These are phyloP conservation scores for Ascoidea rubescens DNA, from an alignment of 805 yeast genomes.

Conservation along the genomic window DNA sequence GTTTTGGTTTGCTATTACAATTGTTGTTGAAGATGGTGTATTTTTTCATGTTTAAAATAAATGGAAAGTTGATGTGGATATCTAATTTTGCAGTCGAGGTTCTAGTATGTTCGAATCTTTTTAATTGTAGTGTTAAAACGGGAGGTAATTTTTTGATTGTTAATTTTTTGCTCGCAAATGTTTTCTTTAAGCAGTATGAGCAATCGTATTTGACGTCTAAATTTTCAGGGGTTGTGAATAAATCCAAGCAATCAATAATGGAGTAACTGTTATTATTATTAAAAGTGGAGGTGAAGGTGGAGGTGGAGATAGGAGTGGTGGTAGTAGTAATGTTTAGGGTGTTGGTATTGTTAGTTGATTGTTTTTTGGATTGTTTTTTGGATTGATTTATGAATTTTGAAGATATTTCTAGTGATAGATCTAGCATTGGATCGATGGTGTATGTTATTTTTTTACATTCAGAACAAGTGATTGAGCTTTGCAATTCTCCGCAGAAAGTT, in stretches of 20 bases:
- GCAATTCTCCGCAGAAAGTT: constrained; percentile 71
- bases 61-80: constrained; percentile 57
- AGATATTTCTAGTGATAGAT: constrained; percentile 65
- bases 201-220: constrained; percentile 69
- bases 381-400: constrained; percentile 10
- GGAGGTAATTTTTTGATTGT: constrained; percentile 59
- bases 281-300: constrained; percentile 2
- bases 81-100: constrained; percentile 47
- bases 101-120: constrained; percentile 35
- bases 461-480: constrained; percentile 65
- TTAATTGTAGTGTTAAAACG: constrained; percentile 72
- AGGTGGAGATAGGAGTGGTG: constrained; percentile 3
- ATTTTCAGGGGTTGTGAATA: constrained; percentile 67
- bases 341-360: constrained; percentile 4
- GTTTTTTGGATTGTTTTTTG: constrained; percentile 7
- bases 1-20: background rate
- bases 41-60: constrained; percentile 54
- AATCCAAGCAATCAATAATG: constrained; percentile 51
- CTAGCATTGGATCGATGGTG: constrained; percentile 75
- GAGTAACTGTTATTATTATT: constrained; percentile 12
- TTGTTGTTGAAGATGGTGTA: constrained; percentile 24
- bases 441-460: constrained; percentile 50
- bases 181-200: constrained; percentile 41
- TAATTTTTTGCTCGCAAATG: constrained; percentile 62
- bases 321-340: constrained; percentile 16